Evolutionary conservation across 345 rosid species (phyloP).

Genomic region (Populus simonii): DNA sequence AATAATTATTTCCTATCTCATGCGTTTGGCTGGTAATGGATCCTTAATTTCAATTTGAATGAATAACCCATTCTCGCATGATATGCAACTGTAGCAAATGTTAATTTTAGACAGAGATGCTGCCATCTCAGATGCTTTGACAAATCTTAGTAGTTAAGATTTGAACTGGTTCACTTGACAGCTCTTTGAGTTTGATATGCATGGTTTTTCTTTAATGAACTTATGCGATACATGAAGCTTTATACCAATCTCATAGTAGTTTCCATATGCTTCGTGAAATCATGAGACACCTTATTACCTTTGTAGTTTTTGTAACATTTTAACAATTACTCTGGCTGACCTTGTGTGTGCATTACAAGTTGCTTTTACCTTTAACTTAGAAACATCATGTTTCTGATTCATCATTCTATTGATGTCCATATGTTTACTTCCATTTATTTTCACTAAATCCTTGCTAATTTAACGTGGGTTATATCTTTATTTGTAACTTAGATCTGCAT

Average conservation of each 20-base stretch:
- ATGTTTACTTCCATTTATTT: neutral
- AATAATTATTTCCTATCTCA: neutral
- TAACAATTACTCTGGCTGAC: neutral
- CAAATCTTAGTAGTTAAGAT: neutral
- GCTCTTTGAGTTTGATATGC: neutral
- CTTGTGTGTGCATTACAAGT: neutral
- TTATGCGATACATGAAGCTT: neutral
- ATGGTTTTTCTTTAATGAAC: neutral
- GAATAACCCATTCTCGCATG: neutral
- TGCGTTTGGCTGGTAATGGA: neutral
- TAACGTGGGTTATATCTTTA: neutral
- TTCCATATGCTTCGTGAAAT: neutral
- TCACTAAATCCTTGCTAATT: neutral
- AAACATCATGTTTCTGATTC: neutral
- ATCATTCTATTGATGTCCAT: neutral
- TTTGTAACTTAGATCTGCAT: constrained; percentile 54
- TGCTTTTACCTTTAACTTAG: neutral
- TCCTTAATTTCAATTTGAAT: neutral
- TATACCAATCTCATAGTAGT: neutral
- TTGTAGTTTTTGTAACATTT: neutral
- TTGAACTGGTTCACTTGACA: neutral
- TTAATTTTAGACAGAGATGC: neutral
- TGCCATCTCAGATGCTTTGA: neutral
- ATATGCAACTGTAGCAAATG: neutral
- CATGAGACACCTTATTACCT: neutral